Evolutionary conservation across 495 filamentous ascomycete genomes (phyloP), one percentile per base, ranked within the genome.

Genomic region (Cladorrhinum samala): DNA sequence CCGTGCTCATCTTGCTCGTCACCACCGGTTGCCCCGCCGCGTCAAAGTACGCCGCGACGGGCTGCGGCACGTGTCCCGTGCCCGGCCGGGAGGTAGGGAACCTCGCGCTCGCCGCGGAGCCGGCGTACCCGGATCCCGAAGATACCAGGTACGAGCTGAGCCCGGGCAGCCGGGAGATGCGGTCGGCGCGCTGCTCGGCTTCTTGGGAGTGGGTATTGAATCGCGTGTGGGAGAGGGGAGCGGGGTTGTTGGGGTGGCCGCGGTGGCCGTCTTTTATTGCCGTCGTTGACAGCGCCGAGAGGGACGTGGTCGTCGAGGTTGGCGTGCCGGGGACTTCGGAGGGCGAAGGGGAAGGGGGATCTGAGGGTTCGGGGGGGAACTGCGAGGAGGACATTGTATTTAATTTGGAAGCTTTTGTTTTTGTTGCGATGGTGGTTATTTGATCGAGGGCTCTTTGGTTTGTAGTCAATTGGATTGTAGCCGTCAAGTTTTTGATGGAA

Each of bases 221-320:
- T 20, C 73, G 76, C 64, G 87, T 84, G 6, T 71, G 70, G 52
- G 21, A 24, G 20, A 23, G 42, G 2, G 82, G 82, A 46, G 73
- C 71, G 49, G 79, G 78, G 55, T 74, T 68, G 45, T 72, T 69
- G 50, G 65, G 65, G 46, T 76, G 68, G 62, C 91, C 91, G 53
- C 86, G 85, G 57, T 94, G 89, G 53, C 91, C 91, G 60, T 96
- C 91, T 71, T 94, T 96, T 74, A 93, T 93, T 44, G 91, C 91
- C 5, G 89, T 91, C 23, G 91, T 96, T 17, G 87, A 92, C 27
- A 95, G 78, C 11, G 87, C 84, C 17, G 88, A 93, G 54, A 96
- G 81, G 20, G 88, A 88, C 9, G 89, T 92, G 5, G 87, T 91
- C 21, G 85, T 83, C 49, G 87, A 91, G 56, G 89, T 94, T 2